Base-by-base conservation (phyloP, 2,329 filamentous ascomycete species). In the Orbilia blumenaviensis region DNA sequence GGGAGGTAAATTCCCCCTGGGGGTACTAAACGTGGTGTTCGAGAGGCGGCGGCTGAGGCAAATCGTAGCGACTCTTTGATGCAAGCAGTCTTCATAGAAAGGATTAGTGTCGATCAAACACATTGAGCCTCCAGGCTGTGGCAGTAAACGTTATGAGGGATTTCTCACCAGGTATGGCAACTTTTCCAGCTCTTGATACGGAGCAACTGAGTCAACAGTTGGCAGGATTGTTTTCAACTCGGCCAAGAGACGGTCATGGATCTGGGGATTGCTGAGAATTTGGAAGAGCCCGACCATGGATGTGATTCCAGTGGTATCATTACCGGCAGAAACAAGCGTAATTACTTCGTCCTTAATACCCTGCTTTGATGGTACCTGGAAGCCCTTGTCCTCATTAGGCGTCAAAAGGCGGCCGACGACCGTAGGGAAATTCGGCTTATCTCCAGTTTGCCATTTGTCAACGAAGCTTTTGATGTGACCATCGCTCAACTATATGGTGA, bases 331-430 rank as follows among this genome's bases (percentile, higher is more conserved):
- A 0, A 84, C 58, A 18, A 85, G 73, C 3, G 81, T 78, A 21
- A 82, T 82, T 0, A 82, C 84, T 50, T 86, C 84, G 2, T 84
- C 81, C 8, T 80, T 80, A 0, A 85, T 78, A 0, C 83, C 80
- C 10, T 81, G 78, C 2, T 78, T 50, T 0, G 80, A 66, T 2
- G 61, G 61, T 41, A 52, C 46, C 12, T 52, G 42, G 27, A 66
- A 66, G 10, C 61, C 61, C 41, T 66, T 66, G 16, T 38, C 61
- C 23, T 62, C 58, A n/a, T 66, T 66, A 36, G 61, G 61, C 23
- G 61, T 66, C 3, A 66, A 36, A 41, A 66, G 61, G 10, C 46
- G 61, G 1, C 61, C 61, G 1, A 66, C n/a, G n/a, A 66, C 61
- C 12, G 61, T 66, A 2, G 61, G 61, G 42, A 66, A 66, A 38